These are phyloP conservation scores for Avena eriantha DNA, from an alignment of 176 grass and related monocot genomes.

Conservation along the genomic window DNA sequence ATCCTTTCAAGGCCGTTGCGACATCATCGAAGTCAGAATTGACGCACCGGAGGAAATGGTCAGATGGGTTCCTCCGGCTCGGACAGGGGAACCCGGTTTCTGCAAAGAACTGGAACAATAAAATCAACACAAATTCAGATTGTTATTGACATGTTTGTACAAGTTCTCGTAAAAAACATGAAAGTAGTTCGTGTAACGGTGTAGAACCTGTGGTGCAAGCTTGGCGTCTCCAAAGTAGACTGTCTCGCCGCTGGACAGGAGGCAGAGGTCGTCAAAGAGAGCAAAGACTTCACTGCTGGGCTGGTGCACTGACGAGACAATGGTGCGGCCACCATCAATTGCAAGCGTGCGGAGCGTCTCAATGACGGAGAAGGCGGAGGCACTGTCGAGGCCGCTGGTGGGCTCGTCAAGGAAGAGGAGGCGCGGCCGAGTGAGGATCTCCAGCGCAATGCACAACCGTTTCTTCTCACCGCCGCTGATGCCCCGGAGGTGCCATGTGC, in stretches of 20 bases:
- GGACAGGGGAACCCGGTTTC: slow-evolving; percentile 91
- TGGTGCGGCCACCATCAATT: slow-evolving; percentile 70
- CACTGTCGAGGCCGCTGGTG: slow-evolving; percentile 95
- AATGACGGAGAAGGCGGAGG: slow-evolving; percentile 88
- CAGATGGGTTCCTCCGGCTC: slow-evolving; percentile 85
- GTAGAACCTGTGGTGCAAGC: slow-evolving; percentile 66
- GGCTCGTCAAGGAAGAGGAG: slow-evolving; percentile 99
- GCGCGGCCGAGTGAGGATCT: slow-evolving; percentile 86
- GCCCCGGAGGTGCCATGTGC: slow-evolving; percentile 91
- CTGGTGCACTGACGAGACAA: slow-evolving; percentile 93
- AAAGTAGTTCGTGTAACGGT: background rate
- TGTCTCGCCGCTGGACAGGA: slow-evolving; percentile 80
- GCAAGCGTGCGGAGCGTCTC: slow-evolving; percentile 87
- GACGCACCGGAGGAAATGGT: slow-evolving; percentile 94
- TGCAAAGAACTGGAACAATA: slow-evolving; percentile 76
- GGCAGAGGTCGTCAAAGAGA: slow-evolving; percentile 85
- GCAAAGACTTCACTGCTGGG: slow-evolving; percentile 95
- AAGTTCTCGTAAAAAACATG: background rate
- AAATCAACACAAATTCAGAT: slow-evolving; percentile 11
- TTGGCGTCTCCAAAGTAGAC: slow-evolving; percentile 95
- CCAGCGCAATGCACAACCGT: slow-evolving; percentile 83
- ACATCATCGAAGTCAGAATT: slow-evolving; percentile 93
- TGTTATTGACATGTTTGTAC: background rate
- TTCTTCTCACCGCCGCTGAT: slow-evolving; percentile 99
- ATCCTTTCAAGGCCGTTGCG: slow-evolving; percentile 77